phyloP scores from a whole-genome alignment of 257 asterid genomes.

The Echites panduratus region DNA sequence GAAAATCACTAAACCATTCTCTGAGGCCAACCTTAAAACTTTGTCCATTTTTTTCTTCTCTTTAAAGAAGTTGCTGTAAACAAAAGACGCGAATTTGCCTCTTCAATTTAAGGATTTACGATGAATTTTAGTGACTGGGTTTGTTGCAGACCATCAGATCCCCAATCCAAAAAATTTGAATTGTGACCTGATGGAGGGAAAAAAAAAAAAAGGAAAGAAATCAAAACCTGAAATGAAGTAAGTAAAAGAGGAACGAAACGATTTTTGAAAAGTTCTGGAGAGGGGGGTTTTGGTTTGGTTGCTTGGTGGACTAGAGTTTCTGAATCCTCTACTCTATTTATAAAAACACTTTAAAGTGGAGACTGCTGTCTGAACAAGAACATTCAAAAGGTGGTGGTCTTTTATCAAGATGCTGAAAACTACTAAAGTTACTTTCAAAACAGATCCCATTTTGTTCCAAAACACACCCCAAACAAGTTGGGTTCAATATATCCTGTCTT shows the following conservation, averaged over 20 bases:
- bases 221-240: neutral
- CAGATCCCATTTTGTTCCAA: constrained; percentile 22
- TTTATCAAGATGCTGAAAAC: constrained; percentile 22
- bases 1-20: constrained; percentile 23
- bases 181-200: constrained; percentile 15
- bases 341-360: constrained; percentile 13
- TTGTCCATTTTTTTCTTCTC: constrained; percentile 16
- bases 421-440: constrained; percentile 22
- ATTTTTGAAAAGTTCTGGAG: no score
- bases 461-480: constrained; percentile 18
- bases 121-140: no score
- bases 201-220: no score
- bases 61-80: neutral
- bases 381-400: constrained; percentile 30
- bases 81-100: neutral
- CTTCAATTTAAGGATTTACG: neutral
- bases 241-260: neutral
- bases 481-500: constrained; percentile 12
- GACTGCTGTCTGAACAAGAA: constrained; percentile 2
- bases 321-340: constrained; percentile 24
- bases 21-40: constrained; percentile 10
- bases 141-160: constrained; percentile 10
- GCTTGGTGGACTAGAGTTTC: constrained; percentile 16
- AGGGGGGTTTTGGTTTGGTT: constrained; percentile 5
- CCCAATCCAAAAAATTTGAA: constrained; percentile 6